Conservation (phyloP, 1,139 yeast species). For the Geotrichum cucujoidarum region DNA sequence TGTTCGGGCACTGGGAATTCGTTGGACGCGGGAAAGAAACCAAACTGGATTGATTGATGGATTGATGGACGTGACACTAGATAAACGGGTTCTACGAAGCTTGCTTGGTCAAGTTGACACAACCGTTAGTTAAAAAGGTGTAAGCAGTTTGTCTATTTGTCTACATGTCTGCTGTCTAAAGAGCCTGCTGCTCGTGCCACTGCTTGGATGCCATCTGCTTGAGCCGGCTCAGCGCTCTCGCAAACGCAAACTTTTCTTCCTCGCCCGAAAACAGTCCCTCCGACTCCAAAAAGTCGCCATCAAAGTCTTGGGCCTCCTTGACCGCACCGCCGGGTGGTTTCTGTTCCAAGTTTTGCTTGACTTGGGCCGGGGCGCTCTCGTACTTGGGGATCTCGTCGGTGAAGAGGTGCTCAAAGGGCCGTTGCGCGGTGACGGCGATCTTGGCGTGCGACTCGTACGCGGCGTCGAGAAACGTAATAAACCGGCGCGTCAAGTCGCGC, state of each 20-base stretch:
- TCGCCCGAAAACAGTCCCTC: conserved; percentile 81
- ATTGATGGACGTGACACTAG: too few species aligned
- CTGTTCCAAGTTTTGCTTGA: neutral
- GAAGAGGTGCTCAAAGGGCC: conserved; percentile 76
- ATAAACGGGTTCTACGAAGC: too few species aligned
- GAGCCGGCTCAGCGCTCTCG: conserved; percentile 84
- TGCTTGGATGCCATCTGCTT: conserved; percentile 92
- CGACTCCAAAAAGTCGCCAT: conserved; percentile 62
- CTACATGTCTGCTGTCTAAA: too few species aligned
- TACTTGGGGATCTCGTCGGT: conserved; percentile 73
- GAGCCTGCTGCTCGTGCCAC: conserved; percentile 45
- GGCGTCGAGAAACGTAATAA: conserved; percentile 91
- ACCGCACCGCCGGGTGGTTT: neutral
- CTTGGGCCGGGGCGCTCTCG: conserved; percentile 29
- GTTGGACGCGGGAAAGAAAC: too few species aligned
- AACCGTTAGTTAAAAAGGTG: too few species aligned
- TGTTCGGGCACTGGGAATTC: too few species aligned
- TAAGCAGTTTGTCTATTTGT: too few species aligned
- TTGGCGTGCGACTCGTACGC: conserved; percentile 87
- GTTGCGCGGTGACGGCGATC: conserved; percentile 83
- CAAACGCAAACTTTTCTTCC: conserved; percentile 95
- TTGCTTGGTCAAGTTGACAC: too few species aligned
- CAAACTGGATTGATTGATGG: too few species aligned
- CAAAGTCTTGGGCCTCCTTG: conserved; percentile 15
- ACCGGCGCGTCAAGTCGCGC: conserved; percentile 80